Base-by-base conservation (phyloP, 371 early-diverging fungal genomes). In the Apophysomyces ossiformis region DNA sequence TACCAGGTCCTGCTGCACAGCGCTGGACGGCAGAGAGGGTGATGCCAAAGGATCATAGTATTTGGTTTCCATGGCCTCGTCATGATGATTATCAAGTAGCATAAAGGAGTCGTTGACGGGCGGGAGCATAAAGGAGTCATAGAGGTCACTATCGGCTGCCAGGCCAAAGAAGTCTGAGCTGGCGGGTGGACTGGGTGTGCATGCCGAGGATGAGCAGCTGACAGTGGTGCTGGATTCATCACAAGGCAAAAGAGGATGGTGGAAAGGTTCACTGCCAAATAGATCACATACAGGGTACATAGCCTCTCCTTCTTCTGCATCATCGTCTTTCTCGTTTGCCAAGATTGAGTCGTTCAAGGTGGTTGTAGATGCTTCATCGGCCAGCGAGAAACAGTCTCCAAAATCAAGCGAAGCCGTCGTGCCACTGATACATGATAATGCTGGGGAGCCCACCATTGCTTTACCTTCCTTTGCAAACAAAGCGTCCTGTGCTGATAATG, bases 321-420 rank as follows among this genome's bases (percentile, higher is more conserved):
- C 32, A 26, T 26, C 32, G 32, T 26, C 32, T 41, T 60, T 62
- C 13, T 41, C 41, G 1, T 64, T 64, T 7, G 57, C 46, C 37
- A 60, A 60, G 21, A 15, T 15, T 5, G 60, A 44, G 36, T 62
- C 21, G 46, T 36, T 57, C 38, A 63, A 15, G 12, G 56, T 54
- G 36, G 64, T 43, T 37, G 64, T 47, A 37, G 60, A 32, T 62
- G 64, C 39, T 21, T 77, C 76, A 43, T 77, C 81, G 68, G 69
- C 75, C 73, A 78, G 75, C 70, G 78, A 81, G 72, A 81, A 77
- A 58, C 81, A 81, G 63, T 78, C 76, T 21, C 69, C 72, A 61
- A 81, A 76, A 45, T 76, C 76, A 37, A 76, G 68, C 35, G 78
- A 69, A 15, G 68, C 68, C 16, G 81, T 77, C 1, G 78, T 73